These are phyloP conservation scores for Aphanoascus verrucosus DNA, from an alignment of 2,329 filamentous ascomycete genomes.

Conservation along the genomic window DNA sequence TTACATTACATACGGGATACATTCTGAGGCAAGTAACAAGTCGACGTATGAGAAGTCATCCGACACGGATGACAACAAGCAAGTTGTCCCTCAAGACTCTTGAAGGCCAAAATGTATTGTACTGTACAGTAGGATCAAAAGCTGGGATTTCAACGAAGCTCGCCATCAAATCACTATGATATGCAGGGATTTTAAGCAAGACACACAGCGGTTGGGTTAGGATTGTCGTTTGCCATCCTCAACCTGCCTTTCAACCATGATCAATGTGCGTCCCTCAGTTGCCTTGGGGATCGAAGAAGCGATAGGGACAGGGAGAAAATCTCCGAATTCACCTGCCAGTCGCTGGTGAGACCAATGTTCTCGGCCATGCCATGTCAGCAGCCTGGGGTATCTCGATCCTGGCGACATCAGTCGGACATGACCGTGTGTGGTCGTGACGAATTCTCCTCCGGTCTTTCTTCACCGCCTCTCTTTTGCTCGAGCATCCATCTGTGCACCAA, in stretches of 20 bases:
- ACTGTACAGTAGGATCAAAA: too few species aligned
- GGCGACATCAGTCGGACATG: background rate
- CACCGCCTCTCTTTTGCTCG: background rate
- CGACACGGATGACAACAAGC: too few species aligned
- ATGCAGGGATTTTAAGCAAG: too few species aligned
- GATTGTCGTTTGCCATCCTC: too few species aligned
- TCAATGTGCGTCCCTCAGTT: background rate
- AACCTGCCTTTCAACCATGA: background rate
- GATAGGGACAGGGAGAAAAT: background rate
- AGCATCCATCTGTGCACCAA: background rate
- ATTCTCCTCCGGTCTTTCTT: background rate
- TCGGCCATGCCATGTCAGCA: conserved; percentile 6
- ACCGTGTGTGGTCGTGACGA: background rate
- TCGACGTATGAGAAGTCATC: too few species aligned
- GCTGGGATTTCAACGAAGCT: too few species aligned
- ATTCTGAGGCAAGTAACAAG: too few species aligned
- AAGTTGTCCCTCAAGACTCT: too few species aligned
- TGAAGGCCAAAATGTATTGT: too few species aligned
- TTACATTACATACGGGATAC: too few species aligned
- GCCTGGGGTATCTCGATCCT: background rate
- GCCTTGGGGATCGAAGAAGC: background rate
- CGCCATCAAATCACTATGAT: too few species aligned
- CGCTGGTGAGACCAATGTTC: conserved; percentile 2
- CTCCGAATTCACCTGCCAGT: background rate
- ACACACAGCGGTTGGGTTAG: too few species aligned